Evolutionary conservation across 2,329 filamentous ascomycete species (phyloP).

Genomic region (Thielaviopsis populi): DNA sequence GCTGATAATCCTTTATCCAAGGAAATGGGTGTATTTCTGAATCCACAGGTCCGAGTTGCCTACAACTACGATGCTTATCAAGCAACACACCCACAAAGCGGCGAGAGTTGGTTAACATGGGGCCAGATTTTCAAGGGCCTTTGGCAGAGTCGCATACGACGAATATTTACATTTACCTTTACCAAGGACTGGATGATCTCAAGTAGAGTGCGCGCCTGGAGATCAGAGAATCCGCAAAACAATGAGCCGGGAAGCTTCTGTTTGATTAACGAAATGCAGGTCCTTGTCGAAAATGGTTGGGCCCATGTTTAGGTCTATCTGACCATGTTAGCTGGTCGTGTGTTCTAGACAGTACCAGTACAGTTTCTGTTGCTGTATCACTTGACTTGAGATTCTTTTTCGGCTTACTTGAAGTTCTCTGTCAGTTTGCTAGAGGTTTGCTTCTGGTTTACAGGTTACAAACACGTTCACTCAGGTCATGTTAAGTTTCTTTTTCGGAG

Average conservation of each 20-base stretch:
- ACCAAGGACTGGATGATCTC: conserved; percentile 24
- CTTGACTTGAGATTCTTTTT: too few relatives aligned
- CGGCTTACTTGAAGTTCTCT: too few relatives aligned
- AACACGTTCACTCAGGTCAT: background rate
- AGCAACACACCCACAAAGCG: conserved; percentile 28
- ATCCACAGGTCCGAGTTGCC: conserved; percentile 53
- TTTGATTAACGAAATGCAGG: conserved; percentile 47
- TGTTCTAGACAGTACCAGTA: background rate
- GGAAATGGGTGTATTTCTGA: conserved; percentile 46
- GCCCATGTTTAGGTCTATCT: conserved; percentile 32
- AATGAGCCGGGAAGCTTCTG: conserved; percentile 36
- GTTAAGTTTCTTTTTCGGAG: background rate
- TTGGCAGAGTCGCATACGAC: conserved; percentile 42
- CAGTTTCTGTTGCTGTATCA: too few relatives aligned
- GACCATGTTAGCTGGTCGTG: background rate
- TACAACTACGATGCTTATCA: conserved; percentile 43
- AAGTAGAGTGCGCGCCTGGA: conserved; percentile 27
- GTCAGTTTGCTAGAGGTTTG: background rate
- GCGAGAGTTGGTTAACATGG: conserved; percentile 32
- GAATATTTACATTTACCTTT: conserved; percentile 27
- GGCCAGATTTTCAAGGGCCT: conserved; percentile 36
- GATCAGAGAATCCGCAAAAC: conserved; percentile 24
- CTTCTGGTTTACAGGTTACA: background rate
- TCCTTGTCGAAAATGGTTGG: conserved; percentile 43
- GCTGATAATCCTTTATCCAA: conserved; percentile 48